Conservation (phyloP, 1,139 yeast species). For the Protomyces inundatus region DNA sequence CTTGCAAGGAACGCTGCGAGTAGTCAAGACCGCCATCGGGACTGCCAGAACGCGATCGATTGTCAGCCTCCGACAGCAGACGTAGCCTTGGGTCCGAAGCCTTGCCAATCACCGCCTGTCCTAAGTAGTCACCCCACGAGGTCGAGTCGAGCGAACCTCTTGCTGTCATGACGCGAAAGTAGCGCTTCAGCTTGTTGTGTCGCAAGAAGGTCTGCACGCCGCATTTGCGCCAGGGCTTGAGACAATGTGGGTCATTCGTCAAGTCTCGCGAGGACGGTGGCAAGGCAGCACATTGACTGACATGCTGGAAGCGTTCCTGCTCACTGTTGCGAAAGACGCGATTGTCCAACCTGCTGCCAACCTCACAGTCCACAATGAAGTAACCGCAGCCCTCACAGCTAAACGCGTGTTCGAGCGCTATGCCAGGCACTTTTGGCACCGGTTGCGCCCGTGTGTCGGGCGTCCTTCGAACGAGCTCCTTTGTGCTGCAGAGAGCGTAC, state of each 20-base stretch:
- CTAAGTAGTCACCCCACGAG: not conserved
- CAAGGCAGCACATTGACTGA: not conserved
- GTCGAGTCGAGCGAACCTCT: not conserved
- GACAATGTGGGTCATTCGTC: not conserved
- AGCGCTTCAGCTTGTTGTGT: not conserved
- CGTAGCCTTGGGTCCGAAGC: not conserved
- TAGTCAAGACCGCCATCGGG: not conserved
- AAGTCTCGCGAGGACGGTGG: not conserved
- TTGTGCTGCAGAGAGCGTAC: not conserved
- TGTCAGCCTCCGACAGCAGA: too few relatives aligned
- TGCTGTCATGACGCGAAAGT: not conserved
- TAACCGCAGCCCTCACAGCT: not conserved
- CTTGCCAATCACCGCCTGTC: not conserved
- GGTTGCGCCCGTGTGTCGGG: not conserved
- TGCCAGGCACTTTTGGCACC: not conserved
- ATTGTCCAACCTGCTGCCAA: not conserved
- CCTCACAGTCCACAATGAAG: not conserved
- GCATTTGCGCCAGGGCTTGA: not conserved
- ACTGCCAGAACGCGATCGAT: not conserved
- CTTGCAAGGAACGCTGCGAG: not conserved
- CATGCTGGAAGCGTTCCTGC: not conserved
- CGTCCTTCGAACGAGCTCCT: not conserved
- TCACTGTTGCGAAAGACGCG: not conserved
- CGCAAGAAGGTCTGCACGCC: not conserved
- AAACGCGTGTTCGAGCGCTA: not conserved